Percentiles rank a stretch among this genome's conserved stretches.
Conservation (phyloP, 2,329 filamentous ascomycete species). For the Zasmidium cellare region DNA sequence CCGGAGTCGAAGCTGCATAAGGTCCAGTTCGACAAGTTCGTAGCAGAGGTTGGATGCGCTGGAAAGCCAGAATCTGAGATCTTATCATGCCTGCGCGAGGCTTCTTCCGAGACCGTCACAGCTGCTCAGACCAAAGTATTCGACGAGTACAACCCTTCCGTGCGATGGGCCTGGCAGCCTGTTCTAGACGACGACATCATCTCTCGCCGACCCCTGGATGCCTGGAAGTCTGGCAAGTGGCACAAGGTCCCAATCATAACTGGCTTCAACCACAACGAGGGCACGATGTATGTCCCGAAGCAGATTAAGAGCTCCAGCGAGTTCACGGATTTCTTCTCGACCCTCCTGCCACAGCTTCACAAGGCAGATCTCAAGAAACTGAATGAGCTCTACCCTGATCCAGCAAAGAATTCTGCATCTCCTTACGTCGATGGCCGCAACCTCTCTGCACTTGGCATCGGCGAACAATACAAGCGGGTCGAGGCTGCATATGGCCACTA, state of each 20-base stretch:
- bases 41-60: slow-evolving; percentile 37
- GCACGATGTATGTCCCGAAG: slow-evolving; percentile 62
- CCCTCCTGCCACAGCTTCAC: slow-evolving; percentile 60
- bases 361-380: slow-evolving; percentile 55
- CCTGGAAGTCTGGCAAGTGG: slow-evolving; percentile 56
- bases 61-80: slow-evolving; percentile 33
- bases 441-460: slow-evolving; percentile 39
- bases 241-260: slow-evolving; percentile 65
- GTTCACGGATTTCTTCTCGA: slow-evolving; percentile 62
- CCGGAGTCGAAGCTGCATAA: slow-evolving; percentile 43
- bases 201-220: slow-evolving; percentile 57
- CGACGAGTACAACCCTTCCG: slow-evolving; percentile 47
- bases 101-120: slow-evolving; percentile 38
- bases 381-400: slow-evolving; percentile 63
- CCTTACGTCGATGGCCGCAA: slow-evolving; percentile 42
- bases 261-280: slow-evolving; percentile 71
- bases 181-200: slow-evolving; percentile 65
- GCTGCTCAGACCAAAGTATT: slow-evolving; percentile 46
- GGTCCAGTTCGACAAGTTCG: slow-evolving; percentile 46
- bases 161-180: slow-evolving; percentile 65
- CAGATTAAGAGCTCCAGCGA: slow-evolving; percentile 49
- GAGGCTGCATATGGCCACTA: slow-evolving; percentile 65
- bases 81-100: slow-evolving; percentile 44
- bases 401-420: slow-evolving; percentile 42
- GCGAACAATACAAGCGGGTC: slow-evolving; percentile 58